phyloP scores from a whole-genome alignment of 768 basidiomycete genomes.

The Xerocomus brunneocitrinus region DNA sequence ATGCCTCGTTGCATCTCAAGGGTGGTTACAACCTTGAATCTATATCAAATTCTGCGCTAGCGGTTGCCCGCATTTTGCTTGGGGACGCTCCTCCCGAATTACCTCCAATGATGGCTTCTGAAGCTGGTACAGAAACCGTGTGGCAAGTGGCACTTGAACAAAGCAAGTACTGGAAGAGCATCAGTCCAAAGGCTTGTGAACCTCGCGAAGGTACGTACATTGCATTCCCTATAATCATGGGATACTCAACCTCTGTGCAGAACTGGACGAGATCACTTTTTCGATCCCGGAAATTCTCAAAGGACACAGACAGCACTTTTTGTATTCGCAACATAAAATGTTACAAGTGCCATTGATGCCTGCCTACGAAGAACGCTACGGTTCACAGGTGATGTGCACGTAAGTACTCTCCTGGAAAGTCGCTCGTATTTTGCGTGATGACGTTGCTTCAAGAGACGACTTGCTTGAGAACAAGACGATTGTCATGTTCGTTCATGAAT shows the following conservation, averaged over 20 bases:
- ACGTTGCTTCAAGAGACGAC: conserved; percentile 50
- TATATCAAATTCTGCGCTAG: conserved; percentile 81
- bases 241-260: conserved; percentile 32
- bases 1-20: conserved; percentile 36
- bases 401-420: conserved; percentile 37
- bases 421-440: conserved; percentile 1
- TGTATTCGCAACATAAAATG: conserved; percentile 74
- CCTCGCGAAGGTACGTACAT: conserved; percentile 64
- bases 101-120: conserved; percentile 66
- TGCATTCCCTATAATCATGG: not conserved
- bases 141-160: conserved; percentile 86
- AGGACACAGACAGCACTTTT: conserved; percentile 77
- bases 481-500: conserved; percentile 90
- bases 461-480: conserved; percentile 73
- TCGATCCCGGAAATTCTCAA: conserved; percentile 84
- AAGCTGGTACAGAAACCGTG: conserved; percentile 83
- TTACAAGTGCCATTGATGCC: conserved; percentile 76
- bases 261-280: conserved; percentile 55
- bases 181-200: conserved; percentile 79
- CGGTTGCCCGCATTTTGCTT: conserved; percentile 82
- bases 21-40: conserved; percentile 94
- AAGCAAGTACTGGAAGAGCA: conserved; percentile 85
- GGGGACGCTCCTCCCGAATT: conserved; percentile 82
- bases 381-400: conserved; percentile 87
- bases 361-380: conserved; percentile 68